Evolutionary conservation across 2,329 filamentous ascomycete genomes (phyloP), one percentile per base, ranked within the genome.

Genomic region (Trichophyton simii): DNA sequence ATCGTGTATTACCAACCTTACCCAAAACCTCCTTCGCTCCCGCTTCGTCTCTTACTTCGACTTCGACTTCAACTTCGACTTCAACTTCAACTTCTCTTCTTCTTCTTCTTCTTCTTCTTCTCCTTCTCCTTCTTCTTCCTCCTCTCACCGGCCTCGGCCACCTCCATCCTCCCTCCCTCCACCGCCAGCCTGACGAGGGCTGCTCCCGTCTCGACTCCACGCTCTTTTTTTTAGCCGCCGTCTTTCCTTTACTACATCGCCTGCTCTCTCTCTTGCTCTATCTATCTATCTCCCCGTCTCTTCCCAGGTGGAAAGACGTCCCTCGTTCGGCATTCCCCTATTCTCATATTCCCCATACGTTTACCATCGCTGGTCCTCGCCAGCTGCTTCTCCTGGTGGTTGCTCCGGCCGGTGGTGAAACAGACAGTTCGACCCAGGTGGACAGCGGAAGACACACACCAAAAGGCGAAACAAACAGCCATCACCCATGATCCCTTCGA

Each of bases 231-330:
- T 58, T 18, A 41, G 55, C 41, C 55, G 36, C 41, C 55, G 34
- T 58, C 36, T 28, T 50, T 18, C 58, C 41, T n/a, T 42, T 52
- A 34, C 42, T 31, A 31, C 28, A 31, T 31, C 28, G 28, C 28
- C 28, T 31, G 28, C 28, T 31, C 28, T 31, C 25, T 25, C 25
- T 28, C 25, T 28, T 22, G 22, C 34, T 22, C 28, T 22, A 22
- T 22, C 18, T 18, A 18, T 18, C 18, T 18, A 18, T 36, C 34
- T 20, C 25, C 38, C 15, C 42, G 58, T 60, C 50, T 55, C 41
- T 60, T 38, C 81, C 78, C 59, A 38, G 59, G 46, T 42, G 59
- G 59, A 57, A 54, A 54, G 59, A 60, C 44, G n/a, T 36, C 28
- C 50, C 25, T 36, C 50, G 25, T 54, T 55, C 46, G 46, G 15